These are phyloP conservation scores for Abrus pulchellus DNA, from an alignment of 306 rosid genomes.

Conservation along the genomic window DNA sequence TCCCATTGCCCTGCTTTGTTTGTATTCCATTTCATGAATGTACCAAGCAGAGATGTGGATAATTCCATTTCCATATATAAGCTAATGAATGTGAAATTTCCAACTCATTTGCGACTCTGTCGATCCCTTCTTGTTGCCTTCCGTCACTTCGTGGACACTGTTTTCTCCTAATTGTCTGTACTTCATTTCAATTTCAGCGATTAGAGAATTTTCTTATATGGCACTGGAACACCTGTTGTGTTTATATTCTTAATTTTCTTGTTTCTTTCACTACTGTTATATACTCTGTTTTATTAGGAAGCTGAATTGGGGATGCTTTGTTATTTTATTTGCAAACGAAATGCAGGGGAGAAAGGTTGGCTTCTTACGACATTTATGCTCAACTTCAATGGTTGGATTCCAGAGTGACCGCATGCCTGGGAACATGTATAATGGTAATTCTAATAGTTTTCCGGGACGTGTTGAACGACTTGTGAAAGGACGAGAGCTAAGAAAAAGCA, in stretches of 20 bases:
- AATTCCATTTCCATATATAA: slow-evolving; percentile 30
- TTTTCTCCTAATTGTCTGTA: slow-evolving; percentile 33
- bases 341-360: slow-evolving; percentile 62
- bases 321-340: slow-evolving; percentile 46
- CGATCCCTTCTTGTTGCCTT: slow-evolving; percentile 44
- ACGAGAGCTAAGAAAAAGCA: slow-evolving; percentile 68
- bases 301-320: slow-evolving; percentile 36
- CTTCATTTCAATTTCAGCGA: slow-evolving; percentile 16
- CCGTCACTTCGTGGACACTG: slow-evolving; percentile 40
- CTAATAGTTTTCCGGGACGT: slow-evolving; percentile 60
- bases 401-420: slow-evolving; percentile 82
- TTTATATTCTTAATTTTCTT: slow-evolving; percentile 6
- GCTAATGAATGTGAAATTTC: slow-evolving; percentile 31
- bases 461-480: slow-evolving; percentile 72
- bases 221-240: slow-evolving; percentile 22
- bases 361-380: slow-evolving; percentile 51
- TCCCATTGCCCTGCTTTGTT: slow-evolving; percentile 31
- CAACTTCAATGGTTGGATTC: slow-evolving; percentile 58
- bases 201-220: slow-evolving; percentile 17
- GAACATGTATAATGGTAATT: slow-evolving; percentile 65
- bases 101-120: slow-evolving; percentile 29
- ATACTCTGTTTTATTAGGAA: slow-evolving; percentile 27
- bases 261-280: slow-evolving; percentile 1
- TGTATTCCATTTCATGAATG: slow-evolving; percentile 6
- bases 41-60: slow-evolving; percentile 1